phyloP scores from a whole-genome alignment of 805 yeast genomes.

The Schwanniomyces vanrijiae region DNA sequence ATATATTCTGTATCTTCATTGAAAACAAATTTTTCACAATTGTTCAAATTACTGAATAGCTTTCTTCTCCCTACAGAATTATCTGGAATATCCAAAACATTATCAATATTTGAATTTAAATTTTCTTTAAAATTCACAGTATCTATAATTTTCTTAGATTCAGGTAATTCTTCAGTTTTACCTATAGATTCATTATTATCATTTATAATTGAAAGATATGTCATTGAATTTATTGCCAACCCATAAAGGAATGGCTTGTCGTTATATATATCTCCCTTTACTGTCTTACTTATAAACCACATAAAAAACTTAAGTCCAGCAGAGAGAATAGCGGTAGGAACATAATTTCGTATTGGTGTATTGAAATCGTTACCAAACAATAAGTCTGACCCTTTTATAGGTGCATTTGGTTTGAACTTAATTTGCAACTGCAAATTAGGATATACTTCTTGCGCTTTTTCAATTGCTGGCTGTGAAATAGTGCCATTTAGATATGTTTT shows the following conservation, averaged over 20 bases:
- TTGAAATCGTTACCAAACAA: conserved; percentile 71
- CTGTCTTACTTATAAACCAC: conserved; percentile 61
- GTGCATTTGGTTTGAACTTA: conserved; percentile 42
- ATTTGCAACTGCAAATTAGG: conserved; percentile 35
- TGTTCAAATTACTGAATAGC: conserved; percentile 29
- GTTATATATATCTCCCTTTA: conserved; percentile 58
- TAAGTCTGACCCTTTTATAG: conserved; percentile 52
- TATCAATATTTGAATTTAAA: conserved; percentile 19
- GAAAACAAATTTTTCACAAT: conserved; percentile 41
- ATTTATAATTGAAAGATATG: conserved; percentile 37
- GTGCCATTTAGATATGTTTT: conserved; percentile 20
- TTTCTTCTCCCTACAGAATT: conserved; percentile 39
- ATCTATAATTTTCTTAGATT: conserved; percentile 1
- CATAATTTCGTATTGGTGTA: conserved; percentile 53
- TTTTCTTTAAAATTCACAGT: conserved; percentile 22
- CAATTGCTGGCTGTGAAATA: conserved; percentile 3
- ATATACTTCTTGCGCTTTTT: conserved; percentile 1
- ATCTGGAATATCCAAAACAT: conserved; percentile 28
- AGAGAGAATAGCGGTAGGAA: conserved; percentile 50
- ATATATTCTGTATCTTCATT: conserved; percentile 36
- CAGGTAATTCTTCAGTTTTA: not conserved
- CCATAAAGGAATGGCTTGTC: conserved; percentile 68
- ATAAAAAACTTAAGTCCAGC: conserved; percentile 58
- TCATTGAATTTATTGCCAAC: conserved; percentile 56
- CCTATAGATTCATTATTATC: conserved; percentile 7